Evolutionary conservation across 331 rosid genomes (phyloP).

Genomic region (Rhamnella rubrinervis): DNA sequence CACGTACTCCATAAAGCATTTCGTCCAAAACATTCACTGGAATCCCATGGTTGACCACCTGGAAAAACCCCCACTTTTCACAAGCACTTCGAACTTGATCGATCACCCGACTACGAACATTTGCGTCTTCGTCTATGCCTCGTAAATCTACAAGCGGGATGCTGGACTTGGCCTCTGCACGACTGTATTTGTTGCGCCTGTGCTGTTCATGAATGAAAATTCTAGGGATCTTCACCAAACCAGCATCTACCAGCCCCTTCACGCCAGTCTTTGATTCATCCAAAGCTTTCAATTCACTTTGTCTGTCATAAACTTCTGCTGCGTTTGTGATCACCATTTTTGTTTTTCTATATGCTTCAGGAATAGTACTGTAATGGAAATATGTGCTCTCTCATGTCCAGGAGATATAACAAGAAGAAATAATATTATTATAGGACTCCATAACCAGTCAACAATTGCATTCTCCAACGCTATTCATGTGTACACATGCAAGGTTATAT

Average conservation of each 20-base stretch:
- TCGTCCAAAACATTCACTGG: conserved; percentile 20
- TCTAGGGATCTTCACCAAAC: conserved; percentile 38
- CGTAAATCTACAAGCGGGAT: conserved; percentile 34
- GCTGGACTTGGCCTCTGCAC: neutral
- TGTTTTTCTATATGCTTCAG: too few species aligned
- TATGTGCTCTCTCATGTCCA: too few species aligned
- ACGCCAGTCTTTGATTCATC: conserved; percentile 51
- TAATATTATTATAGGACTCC: too few species aligned
- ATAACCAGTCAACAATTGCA: too few species aligned
- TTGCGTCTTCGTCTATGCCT: conserved; percentile 17
- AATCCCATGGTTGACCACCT: conserved; percentile 43
- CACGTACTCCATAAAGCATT: conserved; percentile 29
- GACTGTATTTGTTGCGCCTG: neutral
- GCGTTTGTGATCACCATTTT: conserved; percentile 10
- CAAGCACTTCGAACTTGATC: conserved; percentile 16
- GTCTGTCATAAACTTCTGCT: neutral
- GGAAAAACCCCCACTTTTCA: conserved; percentile 39
- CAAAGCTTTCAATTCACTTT: conserved; percentile 29
- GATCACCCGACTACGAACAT: neutral
- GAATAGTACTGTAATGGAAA: too few species aligned
- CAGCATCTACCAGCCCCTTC: conserved; percentile 44
- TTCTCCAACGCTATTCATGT: too few species aligned
- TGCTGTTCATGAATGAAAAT: conserved; percentile 36
- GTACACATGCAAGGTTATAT: too few species aligned
- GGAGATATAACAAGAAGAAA: too few species aligned